Conservation (phyloP, 2,329 filamentous ascomycete species). For the Dendryphion nanum region DNA sequence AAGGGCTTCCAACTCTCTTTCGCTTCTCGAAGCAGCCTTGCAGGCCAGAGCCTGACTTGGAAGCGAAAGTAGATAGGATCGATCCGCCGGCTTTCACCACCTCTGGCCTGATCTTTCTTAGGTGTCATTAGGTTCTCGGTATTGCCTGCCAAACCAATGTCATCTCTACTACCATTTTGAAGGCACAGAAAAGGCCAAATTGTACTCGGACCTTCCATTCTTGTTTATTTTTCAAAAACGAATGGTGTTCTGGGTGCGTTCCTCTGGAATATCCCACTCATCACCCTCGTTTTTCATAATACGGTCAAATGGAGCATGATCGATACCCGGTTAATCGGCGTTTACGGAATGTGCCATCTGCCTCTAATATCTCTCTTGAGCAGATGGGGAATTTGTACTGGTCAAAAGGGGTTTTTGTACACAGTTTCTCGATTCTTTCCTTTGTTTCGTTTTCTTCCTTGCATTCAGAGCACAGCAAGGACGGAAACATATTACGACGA, state of each 20-base stretch:
- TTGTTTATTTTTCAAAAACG: constrained; percentile 39
- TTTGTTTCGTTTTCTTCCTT: no score
- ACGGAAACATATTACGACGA: no score
- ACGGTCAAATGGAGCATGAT: constrained; percentile 27
- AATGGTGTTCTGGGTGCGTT: constrained; percentile 29
- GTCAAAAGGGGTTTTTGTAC: no score
- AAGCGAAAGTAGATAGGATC: constrained; percentile 37
- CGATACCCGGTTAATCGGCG: constrained; percentile 20
- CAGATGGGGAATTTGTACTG: neutral
- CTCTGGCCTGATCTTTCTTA: constrained; percentile 26
- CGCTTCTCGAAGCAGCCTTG: constrained; percentile 33
- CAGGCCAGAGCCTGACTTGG: constrained; percentile 31
- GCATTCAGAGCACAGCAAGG: no score
- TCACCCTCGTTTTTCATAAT: neutral
- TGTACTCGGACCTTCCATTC: constrained; percentile 32
- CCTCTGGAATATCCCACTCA: neutral
- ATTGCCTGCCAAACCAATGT: neutral
- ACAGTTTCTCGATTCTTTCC: neutral
- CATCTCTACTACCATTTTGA: neutral
- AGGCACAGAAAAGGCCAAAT: constrained; percentile 1
- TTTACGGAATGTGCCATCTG: neutral
- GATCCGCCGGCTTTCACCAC: constrained; percentile 16
- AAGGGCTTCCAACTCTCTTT: constrained; percentile 57
- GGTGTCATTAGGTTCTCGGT: constrained; percentile 9
- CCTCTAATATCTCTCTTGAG: neutral